Evolutionary conservation across 1,284 basidiomycete genomes (phyloP).

Genomic region (Boletus semigastroideus): DNA sequence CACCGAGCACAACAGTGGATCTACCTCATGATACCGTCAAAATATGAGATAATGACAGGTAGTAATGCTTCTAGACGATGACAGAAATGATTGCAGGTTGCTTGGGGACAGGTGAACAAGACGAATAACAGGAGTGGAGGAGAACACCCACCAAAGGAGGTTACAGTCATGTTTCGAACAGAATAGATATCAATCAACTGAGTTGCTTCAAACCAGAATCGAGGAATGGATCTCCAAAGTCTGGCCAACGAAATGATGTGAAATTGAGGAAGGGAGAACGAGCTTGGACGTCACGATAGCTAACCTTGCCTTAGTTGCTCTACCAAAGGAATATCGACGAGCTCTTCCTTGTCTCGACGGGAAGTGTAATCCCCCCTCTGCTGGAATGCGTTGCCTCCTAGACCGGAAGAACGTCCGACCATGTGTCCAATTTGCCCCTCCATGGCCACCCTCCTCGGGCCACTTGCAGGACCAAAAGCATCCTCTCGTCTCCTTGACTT

Average conservation of each 20-base stretch:
- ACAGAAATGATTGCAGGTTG: not conserved
- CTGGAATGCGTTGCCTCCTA: constrained; percentile 23
- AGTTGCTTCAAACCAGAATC: constrained; percentile 29
- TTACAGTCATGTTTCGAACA: not conserved
- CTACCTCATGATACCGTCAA: constrained; percentile 1
- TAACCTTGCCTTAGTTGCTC: constrained; percentile 42
- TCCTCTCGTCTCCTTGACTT: constrained; percentile 45
- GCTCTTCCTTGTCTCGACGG: constrained; percentile 41
- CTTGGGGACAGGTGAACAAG: constrained; percentile 18
- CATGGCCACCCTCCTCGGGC: constrained; percentile 21
- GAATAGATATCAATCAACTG: constrained; percentile 13
- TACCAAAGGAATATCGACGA: constrained; percentile 39
- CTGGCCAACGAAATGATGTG: constrained; percentile 24
- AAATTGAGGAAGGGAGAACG: not conserved
- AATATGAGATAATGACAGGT: not conserved
- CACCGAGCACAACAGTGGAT: constrained; percentile 4
- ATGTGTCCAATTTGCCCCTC: constrained; percentile 26
- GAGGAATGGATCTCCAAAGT: constrained; percentile 50
- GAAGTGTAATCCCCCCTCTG: constrained; percentile 29
- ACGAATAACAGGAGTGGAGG: constrained; percentile 8
- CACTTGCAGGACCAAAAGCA: constrained; percentile 20
- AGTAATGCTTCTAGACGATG: not conserved
- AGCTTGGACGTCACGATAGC: constrained; percentile 5
- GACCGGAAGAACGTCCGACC: constrained; percentile 12
- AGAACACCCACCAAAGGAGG: constrained; percentile 12